Percentiles rank a stretch among this genome's conserved stretches.
Conservation (phyloP, 2,329 filamentous ascomycete species). For the Exophiala xenobiotica region DNA sequence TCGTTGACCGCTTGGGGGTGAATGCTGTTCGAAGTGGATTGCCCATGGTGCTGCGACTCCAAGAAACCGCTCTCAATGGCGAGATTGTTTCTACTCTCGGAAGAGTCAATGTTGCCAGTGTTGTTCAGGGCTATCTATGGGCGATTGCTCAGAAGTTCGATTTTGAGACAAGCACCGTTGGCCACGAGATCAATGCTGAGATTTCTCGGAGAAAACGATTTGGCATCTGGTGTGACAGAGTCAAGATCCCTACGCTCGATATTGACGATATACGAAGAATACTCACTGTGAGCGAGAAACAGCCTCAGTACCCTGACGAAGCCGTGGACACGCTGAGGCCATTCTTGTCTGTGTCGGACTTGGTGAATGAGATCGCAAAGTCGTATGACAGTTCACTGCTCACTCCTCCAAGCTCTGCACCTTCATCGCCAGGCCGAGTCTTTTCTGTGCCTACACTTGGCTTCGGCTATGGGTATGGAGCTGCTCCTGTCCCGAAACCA, state of each 20-base stretch:
- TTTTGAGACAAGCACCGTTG: slow-evolving; percentile 68
- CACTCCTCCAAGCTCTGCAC: slow-evolving; percentile 69
- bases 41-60: slow-evolving; percentile 84
- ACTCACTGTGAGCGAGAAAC: slow-evolving; percentile 32
- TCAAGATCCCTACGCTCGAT: slow-evolving; percentile 67
- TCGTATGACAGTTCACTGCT: slow-evolving; percentile 64
- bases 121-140: slow-evolving; percentile 90
- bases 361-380: slow-evolving; percentile 72
- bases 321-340: slow-evolving; percentile 66
- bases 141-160: slow-evolving; percentile 73
- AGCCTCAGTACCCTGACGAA: slow-evolving; percentile 50
- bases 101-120: slow-evolving; percentile 76
- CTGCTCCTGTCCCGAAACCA: slow-evolving; percentile 34
- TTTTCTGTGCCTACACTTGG: slow-evolving; percentile 63
- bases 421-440: slow-evolving; percentile 65
- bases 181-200: slow-evolving; percentile 71
- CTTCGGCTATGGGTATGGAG: slow-evolving; percentile 44
- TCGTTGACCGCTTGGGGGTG: slow-evolving; percentile 76
- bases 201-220: slow-evolving; percentile 71
- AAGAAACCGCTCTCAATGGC: slow-evolving; percentile 67
- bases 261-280: slow-evolving; percentile 62
- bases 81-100: slow-evolving; percentile 57
- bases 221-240: slow-evolving; percentile 73
- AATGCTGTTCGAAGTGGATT: slow-evolving; percentile 77
- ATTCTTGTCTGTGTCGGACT: slow-evolving; percentile 69